Evolutionary conservation across 495 filamentous ascomycete species (phyloP).

Genomic region (Hyaloscypha bicolor): DNA sequence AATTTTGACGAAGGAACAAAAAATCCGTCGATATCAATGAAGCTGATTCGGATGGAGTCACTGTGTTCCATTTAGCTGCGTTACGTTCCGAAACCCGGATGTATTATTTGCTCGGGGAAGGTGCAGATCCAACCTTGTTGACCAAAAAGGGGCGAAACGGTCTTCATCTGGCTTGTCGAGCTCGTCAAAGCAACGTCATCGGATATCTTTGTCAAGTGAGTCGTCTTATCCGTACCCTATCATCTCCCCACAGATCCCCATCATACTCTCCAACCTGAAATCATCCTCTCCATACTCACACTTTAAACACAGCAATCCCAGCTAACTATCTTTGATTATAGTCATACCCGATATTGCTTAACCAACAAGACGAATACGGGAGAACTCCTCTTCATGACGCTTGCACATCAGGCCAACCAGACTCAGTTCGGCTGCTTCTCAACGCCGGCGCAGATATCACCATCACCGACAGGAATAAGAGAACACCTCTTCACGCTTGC

Average conservation of each 20-base stretch:
- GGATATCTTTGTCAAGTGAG: slow-evolving; percentile 36
- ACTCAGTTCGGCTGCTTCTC: slow-evolving; percentile 41
- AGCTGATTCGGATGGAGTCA: slow-evolving; percentile 29
- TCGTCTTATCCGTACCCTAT: not conserved
- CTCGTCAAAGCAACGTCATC: slow-evolving; percentile 41
- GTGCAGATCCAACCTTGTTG: slow-evolving; percentile 34
- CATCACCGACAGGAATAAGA: slow-evolving; percentile 7
- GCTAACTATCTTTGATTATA: not conserved
- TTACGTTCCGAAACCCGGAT: slow-evolving; percentile 37
- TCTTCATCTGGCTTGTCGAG: slow-evolving; percentile 43
- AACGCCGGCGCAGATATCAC: slow-evolving; percentile 36
- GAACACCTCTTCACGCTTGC: slow-evolving; percentile 32
- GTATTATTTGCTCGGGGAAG: slow-evolving; percentile 37
- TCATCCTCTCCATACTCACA: too few species aligned
- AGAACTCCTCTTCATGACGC: slow-evolving; percentile 41
- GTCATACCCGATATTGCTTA: slow-evolving; percentile 11
- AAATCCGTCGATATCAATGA: slow-evolving; percentile 21
- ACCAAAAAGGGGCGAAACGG: slow-evolving; percentile 39
- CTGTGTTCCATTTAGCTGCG: slow-evolving; percentile 40
- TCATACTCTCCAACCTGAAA: not conserved
- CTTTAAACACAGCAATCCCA: not conserved
- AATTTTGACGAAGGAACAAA: not conserved
- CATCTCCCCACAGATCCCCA: not conserved
- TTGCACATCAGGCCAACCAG: slow-evolving; percentile 41
- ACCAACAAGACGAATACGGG: slow-evolving; percentile 30